These are phyloP conservation scores for Tolypocladium cylindrosporum DNA, from an alignment of 2,329 filamentous ascomycete species.

Conservation along the genomic window DNA sequence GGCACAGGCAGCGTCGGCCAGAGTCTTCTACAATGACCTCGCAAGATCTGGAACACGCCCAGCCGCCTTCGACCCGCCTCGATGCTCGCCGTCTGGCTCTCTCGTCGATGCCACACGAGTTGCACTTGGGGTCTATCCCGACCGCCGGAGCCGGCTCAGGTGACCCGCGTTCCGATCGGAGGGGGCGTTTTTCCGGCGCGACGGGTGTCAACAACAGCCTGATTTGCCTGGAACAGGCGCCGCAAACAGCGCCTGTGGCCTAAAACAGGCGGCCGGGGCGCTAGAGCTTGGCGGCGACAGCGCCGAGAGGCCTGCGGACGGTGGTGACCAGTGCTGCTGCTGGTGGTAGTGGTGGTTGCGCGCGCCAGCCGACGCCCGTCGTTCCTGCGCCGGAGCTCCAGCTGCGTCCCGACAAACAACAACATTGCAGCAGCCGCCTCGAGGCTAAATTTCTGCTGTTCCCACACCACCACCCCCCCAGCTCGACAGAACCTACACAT, in stretches of 20 bases:
- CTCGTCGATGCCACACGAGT: background rate
- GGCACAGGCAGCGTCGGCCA: background rate
- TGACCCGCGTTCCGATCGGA: background rate
- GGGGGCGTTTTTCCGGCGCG: background rate
- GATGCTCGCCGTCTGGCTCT: background rate
- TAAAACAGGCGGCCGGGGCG: background rate
- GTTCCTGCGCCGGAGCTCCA: background rate
- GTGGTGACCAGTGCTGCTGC: background rate
- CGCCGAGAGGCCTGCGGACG: background rate
- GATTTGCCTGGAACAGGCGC: background rate
- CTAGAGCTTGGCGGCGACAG: background rate
- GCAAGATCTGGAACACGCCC: background rate
- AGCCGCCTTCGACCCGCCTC: background rate
- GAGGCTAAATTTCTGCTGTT: slow-evolving; percentile 11
- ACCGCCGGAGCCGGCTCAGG: background rate
- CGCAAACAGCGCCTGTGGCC: background rate
- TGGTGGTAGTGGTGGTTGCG: background rate
- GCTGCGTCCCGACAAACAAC: slow-evolving; percentile 3
- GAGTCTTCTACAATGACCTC: background rate
- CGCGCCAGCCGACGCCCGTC: background rate
- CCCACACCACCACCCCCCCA: slow-evolving; percentile 7
- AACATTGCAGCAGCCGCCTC: slow-evolving; percentile 6
- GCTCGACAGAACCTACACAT: background rate
- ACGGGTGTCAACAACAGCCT: slow-evolving; percentile 1
- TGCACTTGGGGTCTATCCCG: background rate